phyloP scores from a whole-genome alignment of 1,284 basidiomycete genomes.

The Rhodotorula sp. region DNA sequence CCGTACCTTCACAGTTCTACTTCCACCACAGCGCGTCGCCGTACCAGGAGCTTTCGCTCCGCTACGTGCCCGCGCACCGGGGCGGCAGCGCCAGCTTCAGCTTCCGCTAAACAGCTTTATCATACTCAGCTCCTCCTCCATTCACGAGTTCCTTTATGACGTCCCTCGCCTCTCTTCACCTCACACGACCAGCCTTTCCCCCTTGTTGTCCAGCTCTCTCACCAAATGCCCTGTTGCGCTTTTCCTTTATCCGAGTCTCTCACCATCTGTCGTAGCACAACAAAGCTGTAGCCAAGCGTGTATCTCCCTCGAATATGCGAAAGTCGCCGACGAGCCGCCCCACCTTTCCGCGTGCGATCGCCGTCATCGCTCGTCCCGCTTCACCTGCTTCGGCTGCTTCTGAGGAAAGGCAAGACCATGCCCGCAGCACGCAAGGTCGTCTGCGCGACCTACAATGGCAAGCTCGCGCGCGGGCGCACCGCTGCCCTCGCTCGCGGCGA shows the following conservation, averaged over 20 bases:
- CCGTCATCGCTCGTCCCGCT: not conserved
- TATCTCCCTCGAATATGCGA: not conserved
- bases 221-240: not conserved
- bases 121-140: not conserved
- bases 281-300: not conserved
- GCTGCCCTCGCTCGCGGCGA: conserved; percentile 21
- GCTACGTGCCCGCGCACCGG: conserved; percentile 28
- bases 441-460: conserved; percentile 50
- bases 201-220: not conserved
- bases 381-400: too few relatives aligned
- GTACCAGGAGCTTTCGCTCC: conserved; percentile 28
- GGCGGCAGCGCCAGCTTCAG: conserved; percentile 21
- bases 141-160: too few relatives aligned
- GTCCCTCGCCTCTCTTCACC: not conserved
- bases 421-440: conserved; percentile 39
- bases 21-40: conserved; percentile 21
- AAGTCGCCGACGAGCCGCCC: not conserved
- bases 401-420: not conserved
- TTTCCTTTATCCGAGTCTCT: too few relatives aligned
- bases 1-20: conserved; percentile 4
- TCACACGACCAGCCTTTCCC: too few relatives aligned
- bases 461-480: conserved; percentile 45
- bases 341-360: not conserved
- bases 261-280: not conserved
- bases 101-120: conserved; percentile 14